Evolutionary conservation across 805 yeast genomes (phyloP), one percentile per base, ranked within the genome.

Genomic region (Yamadazyma nakazawae): DNA sequence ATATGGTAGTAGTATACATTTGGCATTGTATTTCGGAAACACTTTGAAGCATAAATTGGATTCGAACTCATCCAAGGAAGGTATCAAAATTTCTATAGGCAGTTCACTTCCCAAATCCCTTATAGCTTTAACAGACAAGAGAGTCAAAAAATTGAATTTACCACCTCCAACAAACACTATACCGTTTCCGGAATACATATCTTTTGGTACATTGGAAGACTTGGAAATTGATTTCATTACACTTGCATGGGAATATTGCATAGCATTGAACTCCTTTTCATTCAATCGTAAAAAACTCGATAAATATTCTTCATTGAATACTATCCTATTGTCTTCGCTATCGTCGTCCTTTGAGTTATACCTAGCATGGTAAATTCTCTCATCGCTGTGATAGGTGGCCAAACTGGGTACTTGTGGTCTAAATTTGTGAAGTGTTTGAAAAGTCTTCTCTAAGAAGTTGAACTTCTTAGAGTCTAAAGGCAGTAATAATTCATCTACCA

Each of bases 61-160:
- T 57, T 88, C 94, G 57, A 80, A 86, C 57, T 86, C 94, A 28
- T 76, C 76, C 17, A 74, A 69, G 34, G 79, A 75, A 8, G 96
- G 95, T 53, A 90, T 80, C 53, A 88, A 76, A 9, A 90, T 85
- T 69, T 90, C 97, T 17, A 90, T 81, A 0, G 97, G 96, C 32
- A 85, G 64, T 12, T 72, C 74, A 2, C 86, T 80, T 2, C 92
- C 89, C 7, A 76, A 68, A 34, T 81, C 78, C 57, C 96, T 70
- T 42, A 89, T 63, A 50, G 83, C 75, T 55, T 78, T 78, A 45
- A 88, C 76, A 9, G 88, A 80, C 19, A 85, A 67, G 34, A 85
- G 66, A 4, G 88, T 80, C 55, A 84, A 72, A 76, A 92, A 84
- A 51, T 86, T 81, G 63, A 81, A 85, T 54, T 78, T 78, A 2